These are phyloP conservation scores for Moricandia moricandioides DNA, from an alignment of 345 rosid species.

Conservation along the genomic window DNA sequence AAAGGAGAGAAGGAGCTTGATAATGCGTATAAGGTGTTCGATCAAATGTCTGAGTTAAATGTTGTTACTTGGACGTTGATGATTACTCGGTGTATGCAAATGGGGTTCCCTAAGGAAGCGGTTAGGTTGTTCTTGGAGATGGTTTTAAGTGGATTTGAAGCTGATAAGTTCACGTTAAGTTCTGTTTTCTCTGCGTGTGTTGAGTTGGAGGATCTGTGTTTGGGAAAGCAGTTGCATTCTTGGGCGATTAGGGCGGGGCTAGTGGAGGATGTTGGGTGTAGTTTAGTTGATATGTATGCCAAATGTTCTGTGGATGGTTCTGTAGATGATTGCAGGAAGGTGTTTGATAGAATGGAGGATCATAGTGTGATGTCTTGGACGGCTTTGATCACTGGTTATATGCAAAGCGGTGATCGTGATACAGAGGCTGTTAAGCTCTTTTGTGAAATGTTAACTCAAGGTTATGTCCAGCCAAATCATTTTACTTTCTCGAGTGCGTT, in stretches of 20 bases:
- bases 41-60: slow-evolving; percentile 55
- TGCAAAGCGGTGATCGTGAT: slow-evolving; percentile 35
- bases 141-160: slow-evolving; percentile 47
- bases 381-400: slow-evolving; percentile 59
- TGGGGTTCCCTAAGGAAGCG: slow-evolving; percentile 51
- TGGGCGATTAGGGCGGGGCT: slow-evolving; percentile 50
- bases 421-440: slow-evolving; percentile 54
- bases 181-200: slow-evolving; percentile 57
- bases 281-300: slow-evolving; percentile 74
- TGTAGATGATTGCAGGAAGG: slow-evolving; percentile 52
- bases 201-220: slow-evolving; percentile 39
- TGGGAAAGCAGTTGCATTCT: slow-evolving; percentile 67
- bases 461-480: slow-evolving; percentile 53
- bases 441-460: slow-evolving; percentile 48
- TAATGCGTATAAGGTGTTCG: slow-evolving; percentile 56
- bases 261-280: slow-evolving; percentile 59
- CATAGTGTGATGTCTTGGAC: slow-evolving; percentile 76
- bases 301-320: slow-evolving; percentile 53
- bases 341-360: slow-evolving; percentile 59
- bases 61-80: slow-evolving; percentile 69
- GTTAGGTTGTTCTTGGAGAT: slow-evolving; percentile 51
- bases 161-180: slow-evolving; percentile 54
- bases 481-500: slow-evolving; percentile 66
- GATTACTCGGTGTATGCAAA: slow-evolving; percentile 53
- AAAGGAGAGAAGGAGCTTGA: slow-evolving; percentile 48